Base-by-base conservation (phyloP, 345 rosid genomes). In the Hypericum androsaemum region DNA sequence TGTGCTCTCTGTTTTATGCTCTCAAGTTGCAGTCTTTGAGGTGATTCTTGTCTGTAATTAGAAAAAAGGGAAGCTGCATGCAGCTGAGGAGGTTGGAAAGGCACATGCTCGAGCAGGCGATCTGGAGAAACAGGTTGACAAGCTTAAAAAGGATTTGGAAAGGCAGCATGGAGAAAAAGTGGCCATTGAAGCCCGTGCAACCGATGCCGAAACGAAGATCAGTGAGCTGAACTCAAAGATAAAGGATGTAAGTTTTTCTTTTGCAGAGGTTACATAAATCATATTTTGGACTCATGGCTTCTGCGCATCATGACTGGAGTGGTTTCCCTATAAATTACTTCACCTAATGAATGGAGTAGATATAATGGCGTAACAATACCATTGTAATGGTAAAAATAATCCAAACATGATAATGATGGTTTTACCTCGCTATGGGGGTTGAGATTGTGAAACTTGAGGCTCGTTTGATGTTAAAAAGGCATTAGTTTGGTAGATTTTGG, bases 121-220 rank as follows among this genome's bases (percentile, higher is more conserved):
- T 58, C 78, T 92, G 63, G 87, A 86, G 71, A 81, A 77, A 70
- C 71, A 88, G 98, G 58, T 86, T 53, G 84, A 67, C 35, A 76
- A 67, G 44, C 89, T 94, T 47, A 74, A 63, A 55, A 66, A 53
- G 47, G 90, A 83, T 37, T 37, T 80, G 45, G 78, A 78, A 60
- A 59, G 50, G 7, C 86, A 82, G 53, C 53, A 62, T 37, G 77
- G 55, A 62, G 80, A 81, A 66, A 88, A 83, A 61, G 80, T 69
- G 11, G 70, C 82, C 43, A 59, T 78, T 12, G 81, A 72, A 65
- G 67, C 67, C 55, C 76, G 74, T 35, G 75, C 76, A 9, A 55
- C 22, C 10, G 74, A 80, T 56, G 84, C 83, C 41, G 88, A 88
- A 74, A 82, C 65, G 65, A 94, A 80, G 56, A 61, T 83, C 41